Percentiles rank a stretch among this genome's conserved stretches.
Conservation (phyloP, 441 rosid genomes). For the Erodium trifolium region DNA sequence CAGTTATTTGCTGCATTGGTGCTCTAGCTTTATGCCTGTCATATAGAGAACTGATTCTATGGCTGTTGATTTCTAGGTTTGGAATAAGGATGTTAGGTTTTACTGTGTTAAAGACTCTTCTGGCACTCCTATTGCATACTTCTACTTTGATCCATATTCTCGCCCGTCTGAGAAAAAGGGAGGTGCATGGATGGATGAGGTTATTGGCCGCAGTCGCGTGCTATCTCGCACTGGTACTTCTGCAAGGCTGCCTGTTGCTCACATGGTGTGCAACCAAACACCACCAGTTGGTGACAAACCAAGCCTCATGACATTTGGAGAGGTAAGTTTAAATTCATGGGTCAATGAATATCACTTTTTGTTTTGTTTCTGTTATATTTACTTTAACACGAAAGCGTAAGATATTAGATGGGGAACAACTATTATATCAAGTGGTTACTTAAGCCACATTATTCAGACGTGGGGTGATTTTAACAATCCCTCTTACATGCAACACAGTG, state of each 20-base stretch:
- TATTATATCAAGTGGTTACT: too few relatives aligned
- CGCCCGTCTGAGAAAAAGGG: constrained; percentile 87
- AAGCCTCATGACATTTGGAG: constrained; percentile 91
- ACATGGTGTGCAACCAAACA: constrained; percentile 92
- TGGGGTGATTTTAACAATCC: too few relatives aligned
- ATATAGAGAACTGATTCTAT: constrained; percentile 10
- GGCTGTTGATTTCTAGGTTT: constrained; percentile 46
- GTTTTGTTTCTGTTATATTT: constrained; percentile 1
- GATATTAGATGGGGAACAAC: too few relatives aligned
- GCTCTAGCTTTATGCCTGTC: constrained; percentile 16
- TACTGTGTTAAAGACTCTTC: constrained; percentile 60
- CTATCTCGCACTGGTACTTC: constrained; percentile 55
- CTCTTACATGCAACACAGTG: too few relatives aligned
- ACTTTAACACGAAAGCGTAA: too few relatives aligned
- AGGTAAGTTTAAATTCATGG: constrained; percentile 37
- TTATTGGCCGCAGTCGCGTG: constrained; percentile 65
- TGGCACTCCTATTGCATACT: constrained; percentile 68
- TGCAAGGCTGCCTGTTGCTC: constrained; percentile 79
- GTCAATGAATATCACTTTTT: not conserved
- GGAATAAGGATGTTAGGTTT: constrained; percentile 79
- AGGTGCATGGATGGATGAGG: constrained; percentile 97
- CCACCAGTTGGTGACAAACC: constrained; percentile 96
- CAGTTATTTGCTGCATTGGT: constrained; percentile 11
- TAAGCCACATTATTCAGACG: too few relatives aligned
- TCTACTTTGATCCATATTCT: constrained; percentile 91